Conservation (phyloP, 2,329 filamentous ascomycete genomes). For the Stachybotrys elegans region DNA sequence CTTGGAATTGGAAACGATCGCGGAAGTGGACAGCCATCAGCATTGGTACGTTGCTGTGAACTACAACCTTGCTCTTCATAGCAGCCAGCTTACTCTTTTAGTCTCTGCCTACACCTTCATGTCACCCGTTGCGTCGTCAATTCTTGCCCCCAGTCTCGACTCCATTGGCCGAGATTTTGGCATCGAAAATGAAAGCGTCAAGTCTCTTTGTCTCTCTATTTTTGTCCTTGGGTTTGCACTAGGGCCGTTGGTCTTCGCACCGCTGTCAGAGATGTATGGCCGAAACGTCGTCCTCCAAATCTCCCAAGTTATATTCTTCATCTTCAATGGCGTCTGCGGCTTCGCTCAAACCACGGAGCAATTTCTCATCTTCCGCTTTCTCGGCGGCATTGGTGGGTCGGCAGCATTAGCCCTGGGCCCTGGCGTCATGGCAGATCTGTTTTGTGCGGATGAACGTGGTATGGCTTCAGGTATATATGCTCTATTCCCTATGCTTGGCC, state of each 20-base stretch:
- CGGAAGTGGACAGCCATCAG: neutral
- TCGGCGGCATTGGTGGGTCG: conserved; percentile 53
- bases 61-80: neutral
- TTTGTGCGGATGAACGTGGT: conserved; percentile 51
- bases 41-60: neutral
- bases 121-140: conserved; percentile 54
- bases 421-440: conserved; percentile 59
- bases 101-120: conserved; percentile 55
- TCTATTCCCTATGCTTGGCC: conserved; percentile 53
- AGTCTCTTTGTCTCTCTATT: conserved; percentile 60
- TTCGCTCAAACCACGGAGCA: conserved; percentile 57
- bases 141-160: conserved; percentile 47
- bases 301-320: conserved; percentile 52
- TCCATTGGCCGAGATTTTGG: conserved; percentile 49
- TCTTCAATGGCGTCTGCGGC: conserved; percentile 58
- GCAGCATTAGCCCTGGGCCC: conserved; percentile 62
- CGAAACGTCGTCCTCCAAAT: conserved; percentile 41
- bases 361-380: conserved; percentile 57
- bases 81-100: conserved; percentile 1
- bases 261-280: conserved; percentile 56
- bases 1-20: neutral
- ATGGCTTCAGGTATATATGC: conserved; percentile 59
- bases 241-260: conserved; percentile 54
- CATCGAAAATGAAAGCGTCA: conserved; percentile 39
- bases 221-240: conserved; percentile 60